Evolutionary conservation across 176 grass and related monocot species (phyloP), one percentile per base, ranked within the genome.

Genomic region (Zizania latifolia): DNA sequence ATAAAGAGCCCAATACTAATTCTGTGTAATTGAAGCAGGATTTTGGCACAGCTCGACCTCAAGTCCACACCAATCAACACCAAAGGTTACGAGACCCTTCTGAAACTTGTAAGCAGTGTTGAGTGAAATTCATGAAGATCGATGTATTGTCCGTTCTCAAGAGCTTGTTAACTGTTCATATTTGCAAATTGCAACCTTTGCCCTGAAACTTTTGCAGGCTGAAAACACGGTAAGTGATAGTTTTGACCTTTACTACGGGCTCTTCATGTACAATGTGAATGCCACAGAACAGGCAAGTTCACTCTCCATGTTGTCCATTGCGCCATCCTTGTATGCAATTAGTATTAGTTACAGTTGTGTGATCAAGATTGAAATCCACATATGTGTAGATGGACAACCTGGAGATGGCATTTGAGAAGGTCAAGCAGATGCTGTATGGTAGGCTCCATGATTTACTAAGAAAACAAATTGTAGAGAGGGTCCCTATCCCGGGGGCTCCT

Each of bases 251-350:
- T 93, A 93, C 65, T 87, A 90, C 0, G 87, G 90, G 10, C 87
- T 93, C 55, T 90, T 90, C 68, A 87, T 93, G 90, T 93, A 93
- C 77, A 93, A 90, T 71, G 38, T 93, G 27, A 82, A 90, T 22
- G 87, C 84, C 46, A 85, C 91, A 31, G 87, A 93, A 24, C 91
- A 93, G 84, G 91, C 69, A 90, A 87, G 91, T 80, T 17, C 7
- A 13, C 8, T 74, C 8, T 54, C 19, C 51, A 22, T 26, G n/a
- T 37, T 4, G 26, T n/a, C n/a, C n/a, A n/a, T n/a, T 19, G 40
- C 24, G 8, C 6, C 11, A 28, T 44, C 24, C 0, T 56, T 51
- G 65, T 38, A 10, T 56, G 2, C 71, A 65, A 58, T 38, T 10
- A 63, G 54, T 72, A 11, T 45, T n/a, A 77, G 33, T n/a, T 66